Base-by-base conservation (phyloP, 2,329 filamentous ascomycete genomes). In the Bipolaris sorokiniana region DNA sequence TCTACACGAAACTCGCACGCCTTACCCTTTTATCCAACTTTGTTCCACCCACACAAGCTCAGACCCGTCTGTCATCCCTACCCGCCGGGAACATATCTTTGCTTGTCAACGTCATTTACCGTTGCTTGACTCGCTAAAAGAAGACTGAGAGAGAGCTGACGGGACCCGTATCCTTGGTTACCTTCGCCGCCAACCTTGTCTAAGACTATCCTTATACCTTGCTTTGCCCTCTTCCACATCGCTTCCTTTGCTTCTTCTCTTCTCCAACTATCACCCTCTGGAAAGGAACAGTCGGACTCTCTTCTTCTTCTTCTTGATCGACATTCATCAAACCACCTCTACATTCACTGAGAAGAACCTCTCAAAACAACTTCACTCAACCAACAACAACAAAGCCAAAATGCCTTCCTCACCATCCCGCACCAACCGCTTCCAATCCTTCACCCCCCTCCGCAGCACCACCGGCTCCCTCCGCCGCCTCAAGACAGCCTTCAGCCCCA, bases 381-480 rank as follows among this genome's bases (percentile, higher is more conserved):
- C 56, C 65, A 36, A 28, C 33, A 28, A 28, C 26, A 9, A 28
- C 3, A 9, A 9, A 28, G 7, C 26, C 51, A 70, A 57, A 54
- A 76, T 75, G 72, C 62, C 63, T 54, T 66, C 63, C 48, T 66
- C 67, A 33, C 56, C 66, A 51, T 69, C 65, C 67, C 72, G 71
- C 66, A 66, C 68, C 62, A 74, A 75, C 72, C 75, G 73, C 70
- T 75, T 75, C 72, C 65, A 69, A 42, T 69, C 72, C 66, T 76
- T 75, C 68, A 68, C 67, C 34, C 69, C 71, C 31, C 62, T 74
- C 51, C 74, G 73, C 66, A 67, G 60, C 51, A 64, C 70, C 18
- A 58, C 58, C 22, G 58, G 56, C 56, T 71, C 66, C 37, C 69
- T 74, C 59, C 71, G 68, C 59, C 68, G 69, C 55, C 69, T 76